These are phyloP conservation scores for Fusarium sulawesiense DNA, from an alignment of 2,329 filamentous ascomycete genomes.

Conservation along the genomic window DNA sequence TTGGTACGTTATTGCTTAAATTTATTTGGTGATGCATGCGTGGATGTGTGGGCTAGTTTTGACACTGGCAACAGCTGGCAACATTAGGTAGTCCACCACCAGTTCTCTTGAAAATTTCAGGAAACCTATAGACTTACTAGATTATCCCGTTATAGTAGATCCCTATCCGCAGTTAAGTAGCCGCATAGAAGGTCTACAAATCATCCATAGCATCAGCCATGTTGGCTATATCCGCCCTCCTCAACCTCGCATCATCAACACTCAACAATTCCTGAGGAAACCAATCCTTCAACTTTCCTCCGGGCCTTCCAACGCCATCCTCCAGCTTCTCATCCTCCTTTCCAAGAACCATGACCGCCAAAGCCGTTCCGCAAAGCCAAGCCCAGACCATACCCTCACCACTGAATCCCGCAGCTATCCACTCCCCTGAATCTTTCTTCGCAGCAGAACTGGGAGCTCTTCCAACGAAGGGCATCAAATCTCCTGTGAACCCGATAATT, in stretches of 20 bases:
- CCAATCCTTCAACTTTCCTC: slow-evolving; percentile 54
- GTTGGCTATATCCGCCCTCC: slow-evolving; percentile 52
- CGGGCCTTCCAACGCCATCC: slow-evolving; percentile 50
- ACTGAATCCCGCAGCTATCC: slow-evolving; percentile 63
- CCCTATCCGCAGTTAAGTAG: not conserved
- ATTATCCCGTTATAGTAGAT: no score
- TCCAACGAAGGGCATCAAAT: slow-evolving; percentile 63
- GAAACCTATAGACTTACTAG: no score
- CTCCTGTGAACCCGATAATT: slow-evolving; percentile 60
- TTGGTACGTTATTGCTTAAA: not conserved
- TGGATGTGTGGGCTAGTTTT: not conserved
- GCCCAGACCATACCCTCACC: slow-evolving; percentile 66
- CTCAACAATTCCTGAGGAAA: slow-evolving; percentile 53
- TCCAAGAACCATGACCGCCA: slow-evolving; percentile 60
- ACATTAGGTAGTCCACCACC: not conserved
- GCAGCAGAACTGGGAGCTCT: slow-evolving; percentile 50
- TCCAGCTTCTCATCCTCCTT: slow-evolving; percentile 49
- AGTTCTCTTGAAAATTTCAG: no score
- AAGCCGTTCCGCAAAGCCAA: slow-evolving; percentile 62
- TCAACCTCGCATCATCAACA: slow-evolving; percentile 50
- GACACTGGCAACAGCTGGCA: slow-evolving; percentile 31
- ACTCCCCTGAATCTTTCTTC: slow-evolving; percentile 53
- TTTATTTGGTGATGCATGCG: not conserved
- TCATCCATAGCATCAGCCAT: slow-evolving; percentile 40
- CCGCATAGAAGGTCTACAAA: not conserved